Conservation (phyloP, 2,329 filamentous ascomycete genomes). For the Arthrobotrys musiformis region DNA sequence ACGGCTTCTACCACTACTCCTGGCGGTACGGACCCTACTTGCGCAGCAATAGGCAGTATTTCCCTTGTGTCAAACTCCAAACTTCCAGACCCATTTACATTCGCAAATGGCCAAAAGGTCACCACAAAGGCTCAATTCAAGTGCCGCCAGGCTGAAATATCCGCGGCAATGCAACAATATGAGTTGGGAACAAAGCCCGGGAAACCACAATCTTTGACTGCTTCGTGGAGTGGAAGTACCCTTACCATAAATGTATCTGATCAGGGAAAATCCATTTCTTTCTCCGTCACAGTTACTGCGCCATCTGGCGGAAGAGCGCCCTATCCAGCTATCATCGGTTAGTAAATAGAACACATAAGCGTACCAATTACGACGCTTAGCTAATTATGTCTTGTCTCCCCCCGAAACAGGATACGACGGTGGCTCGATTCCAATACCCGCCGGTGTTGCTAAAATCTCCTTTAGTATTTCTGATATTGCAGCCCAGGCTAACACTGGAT, state of each 20-base stretch:
- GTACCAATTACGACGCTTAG: no score
- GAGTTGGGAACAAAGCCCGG: constrained; percentile 67
- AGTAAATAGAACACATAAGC: not conserved
- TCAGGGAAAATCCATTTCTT: constrained; percentile 65
- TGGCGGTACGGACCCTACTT: constrained; percentile 21
- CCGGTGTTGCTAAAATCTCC: constrained; percentile 69
- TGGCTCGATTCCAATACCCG: constrained; percentile 69
- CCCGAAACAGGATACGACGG: constrained; percentile 64
- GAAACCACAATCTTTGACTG: constrained; percentile 66
- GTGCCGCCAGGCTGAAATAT: constrained; percentile 67
- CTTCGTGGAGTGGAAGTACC: constrained; percentile 64
- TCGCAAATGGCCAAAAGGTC: constrained; percentile 64
- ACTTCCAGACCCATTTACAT: constrained; percentile 66
- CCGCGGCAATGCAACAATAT: constrained; percentile 66
- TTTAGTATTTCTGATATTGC: constrained; percentile 72
- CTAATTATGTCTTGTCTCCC: not conserved
- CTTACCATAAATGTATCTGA: constrained; percentile 65
- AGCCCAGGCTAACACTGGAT: constrained; percentile 65
- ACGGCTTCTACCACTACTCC: constrained; percentile 28
- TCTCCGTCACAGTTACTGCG: constrained; percentile 65
- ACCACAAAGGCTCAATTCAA: constrained; percentile 65
- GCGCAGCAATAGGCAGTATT: constrained; percentile 40
- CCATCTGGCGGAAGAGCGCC: constrained; percentile 63
- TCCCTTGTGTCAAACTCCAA: constrained; percentile 40
- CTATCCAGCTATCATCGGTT: constrained; percentile 56